Conservation (phyloP, 1,284 basidiomycete species). For the Apiotrichum porosum region DNA sequence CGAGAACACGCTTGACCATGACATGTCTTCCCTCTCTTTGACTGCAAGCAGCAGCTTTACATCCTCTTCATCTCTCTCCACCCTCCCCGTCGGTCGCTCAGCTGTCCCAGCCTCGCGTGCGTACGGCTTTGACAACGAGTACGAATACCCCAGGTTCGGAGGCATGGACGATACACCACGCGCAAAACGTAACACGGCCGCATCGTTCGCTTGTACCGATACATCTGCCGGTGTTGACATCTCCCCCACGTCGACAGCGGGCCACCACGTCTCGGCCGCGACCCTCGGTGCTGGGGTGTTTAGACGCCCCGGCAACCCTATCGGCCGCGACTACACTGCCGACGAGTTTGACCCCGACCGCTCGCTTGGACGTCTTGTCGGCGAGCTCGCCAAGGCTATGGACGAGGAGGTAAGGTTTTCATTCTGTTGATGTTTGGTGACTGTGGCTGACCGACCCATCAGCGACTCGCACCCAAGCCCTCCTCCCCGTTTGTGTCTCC, state of each 20-base stretch:
- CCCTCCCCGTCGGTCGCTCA: conserved; percentile 20
- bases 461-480: conserved; percentile 14
- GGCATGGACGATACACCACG: conserved; percentile 10
- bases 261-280: conserved; percentile 77
- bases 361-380: conserved; percentile 59
- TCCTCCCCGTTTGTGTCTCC: conserved; percentile 5
- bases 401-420: conserved; percentile 27
- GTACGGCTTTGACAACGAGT: too few relatives aligned
- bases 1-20: conserved; percentile 44
- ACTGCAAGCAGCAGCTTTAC: conserved; percentile 19
- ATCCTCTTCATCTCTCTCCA: conserved; percentile 16
- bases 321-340: conserved; percentile 57
- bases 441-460: neutral
- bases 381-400: conserved; percentile 42
- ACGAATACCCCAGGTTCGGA: conserved; percentile 4
- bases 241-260: conserved; percentile 65
- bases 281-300: conserved; percentile 78
- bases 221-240: conserved; percentile 21
- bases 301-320: conserved; percentile 22
- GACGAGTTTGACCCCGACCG: conserved; percentile 83
- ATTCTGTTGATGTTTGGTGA: neutral
- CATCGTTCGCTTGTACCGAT: conserved; percentile 1
- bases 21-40: conserved; percentile 39
- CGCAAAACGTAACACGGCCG: neutral
- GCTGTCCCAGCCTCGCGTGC: conserved; percentile 5